A percentile compares a stretch with the other conserved stretches of the same genome.
Conservation (phyloP, 2,329 filamentous ascomycete species). For the Mollisia scopiformis region DNA sequence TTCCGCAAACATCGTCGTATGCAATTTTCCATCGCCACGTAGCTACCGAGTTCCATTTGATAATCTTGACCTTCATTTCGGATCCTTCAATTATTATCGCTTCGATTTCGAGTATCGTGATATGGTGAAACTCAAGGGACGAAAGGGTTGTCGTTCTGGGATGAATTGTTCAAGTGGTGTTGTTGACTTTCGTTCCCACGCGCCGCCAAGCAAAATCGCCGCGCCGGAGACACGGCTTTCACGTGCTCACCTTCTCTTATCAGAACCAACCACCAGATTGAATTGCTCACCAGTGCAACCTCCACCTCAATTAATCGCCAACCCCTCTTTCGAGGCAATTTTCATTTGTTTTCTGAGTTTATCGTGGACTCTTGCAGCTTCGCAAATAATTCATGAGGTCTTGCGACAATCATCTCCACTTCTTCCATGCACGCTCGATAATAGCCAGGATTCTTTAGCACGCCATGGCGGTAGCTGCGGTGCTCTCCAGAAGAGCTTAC, state of each 20-base stretch:
- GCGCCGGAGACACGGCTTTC: constrained; percentile 5
- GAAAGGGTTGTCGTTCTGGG: background rate
- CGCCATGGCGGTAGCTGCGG: constrained; percentile 33
- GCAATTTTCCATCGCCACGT: constrained; percentile 98
- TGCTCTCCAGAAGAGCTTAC: constrained; percentile 26
- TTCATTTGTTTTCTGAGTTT: constrained; percentile 2
- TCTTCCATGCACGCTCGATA: constrained; percentile 27
- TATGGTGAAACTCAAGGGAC: background rate
- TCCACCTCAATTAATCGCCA: constrained; percentile 10
- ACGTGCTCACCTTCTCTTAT: constrained; percentile 23
- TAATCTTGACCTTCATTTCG: constrained; percentile 92
- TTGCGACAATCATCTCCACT: constrained; percentile 3
- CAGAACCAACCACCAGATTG: constrained; percentile 5
- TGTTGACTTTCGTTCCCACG: constrained; percentile 9
- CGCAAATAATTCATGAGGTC: background rate
- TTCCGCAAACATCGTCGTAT: constrained; percentile 96
- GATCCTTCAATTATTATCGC: background rate
- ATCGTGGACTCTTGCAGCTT: constrained; percentile 12
- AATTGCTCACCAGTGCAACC: constrained; percentile 6
- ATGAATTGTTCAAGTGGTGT: background rate
- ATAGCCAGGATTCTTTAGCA: constrained; percentile 20
- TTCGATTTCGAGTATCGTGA: background rate
- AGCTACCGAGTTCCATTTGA: constrained; percentile 90
- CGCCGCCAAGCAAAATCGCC: background rate
- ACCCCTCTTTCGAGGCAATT: constrained; percentile 12